These are phyloP conservation scores for Lodderomyces theae DNA, from an alignment of 1,139 yeast species.

Conservation along the genomic window DNA sequence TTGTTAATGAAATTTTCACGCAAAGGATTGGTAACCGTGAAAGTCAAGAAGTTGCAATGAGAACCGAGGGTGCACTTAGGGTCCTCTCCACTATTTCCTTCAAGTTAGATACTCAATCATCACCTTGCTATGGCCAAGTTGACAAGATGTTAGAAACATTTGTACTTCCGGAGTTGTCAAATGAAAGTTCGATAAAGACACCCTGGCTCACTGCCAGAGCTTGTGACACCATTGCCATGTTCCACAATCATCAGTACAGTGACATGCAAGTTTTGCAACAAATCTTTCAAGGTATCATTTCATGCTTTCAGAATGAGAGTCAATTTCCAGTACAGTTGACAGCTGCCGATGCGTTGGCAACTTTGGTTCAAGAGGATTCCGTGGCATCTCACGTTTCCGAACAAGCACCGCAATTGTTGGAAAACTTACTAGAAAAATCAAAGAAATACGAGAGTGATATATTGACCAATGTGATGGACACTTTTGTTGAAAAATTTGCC, in stretches of 20 bases:
- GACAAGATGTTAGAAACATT: constrained; percentile 44
- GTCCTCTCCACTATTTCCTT: constrained; percentile 46
- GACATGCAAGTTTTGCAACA: constrained; percentile 42
- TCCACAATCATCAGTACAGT: constrained; percentile 34
- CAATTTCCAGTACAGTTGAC: constrained; percentile 52
- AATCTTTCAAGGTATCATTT: constrained; percentile 44
- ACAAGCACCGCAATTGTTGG: constrained; percentile 54
- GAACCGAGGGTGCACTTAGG: constrained; percentile 52
- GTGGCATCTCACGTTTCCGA: constrained; percentile 47
- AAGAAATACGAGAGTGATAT: constrained; percentile 52
- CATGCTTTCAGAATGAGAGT: constrained; percentile 40
- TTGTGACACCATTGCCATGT: constrained; percentile 53
- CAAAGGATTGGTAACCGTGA: constrained; percentile 34
- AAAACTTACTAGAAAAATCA: constrained; percentile 49
- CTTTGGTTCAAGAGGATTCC: constrained; percentile 46
- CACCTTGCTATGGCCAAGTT: constrained; percentile 47
- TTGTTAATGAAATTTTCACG: constrained; percentile 52
- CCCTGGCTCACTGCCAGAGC: constrained; percentile 58
- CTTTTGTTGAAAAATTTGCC: constrained; percentile 53
- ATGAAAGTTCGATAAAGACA: constrained; percentile 27
- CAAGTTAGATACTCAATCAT: constrained; percentile 35
- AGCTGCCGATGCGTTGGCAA: constrained; percentile 53
- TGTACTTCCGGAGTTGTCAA: constrained; percentile 45
- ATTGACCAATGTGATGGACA: constrained; percentile 55
- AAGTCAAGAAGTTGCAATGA: constrained; percentile 34